Evolutionary conservation across 768 basidiomycete species (phyloP).

Genomic region (Rubroboletus pulcherrimus): DNA sequence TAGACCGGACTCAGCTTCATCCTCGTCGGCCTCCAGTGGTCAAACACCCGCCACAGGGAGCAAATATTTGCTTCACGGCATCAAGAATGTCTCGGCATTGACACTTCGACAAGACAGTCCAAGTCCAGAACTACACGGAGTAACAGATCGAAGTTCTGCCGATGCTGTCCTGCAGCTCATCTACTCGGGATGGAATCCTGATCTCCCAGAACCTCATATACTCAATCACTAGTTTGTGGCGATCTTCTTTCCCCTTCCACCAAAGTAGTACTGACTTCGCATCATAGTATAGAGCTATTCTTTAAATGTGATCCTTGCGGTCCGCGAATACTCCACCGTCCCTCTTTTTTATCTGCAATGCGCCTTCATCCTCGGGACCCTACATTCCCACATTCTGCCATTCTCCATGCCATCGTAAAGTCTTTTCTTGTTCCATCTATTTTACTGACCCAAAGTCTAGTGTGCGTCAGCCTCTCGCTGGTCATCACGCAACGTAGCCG

Average conservation of each 20-base stretch:
- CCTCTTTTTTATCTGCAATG: slow-evolving; percentile 77
- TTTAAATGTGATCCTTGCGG: slow-evolving; percentile 88
- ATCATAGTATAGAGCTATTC: slow-evolving; percentile 73
- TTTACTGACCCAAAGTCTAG: slow-evolving; percentile 34
- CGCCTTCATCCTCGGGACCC: slow-evolving; percentile 75
- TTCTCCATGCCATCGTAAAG: slow-evolving; percentile 86
- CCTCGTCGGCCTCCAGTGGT: slow-evolving; percentile 19
- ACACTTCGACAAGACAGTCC: slow-evolving; percentile 40
- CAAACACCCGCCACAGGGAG: slow-evolving; percentile 7
- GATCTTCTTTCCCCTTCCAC: slow-evolving; percentile 6
- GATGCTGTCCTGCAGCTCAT: slow-evolving; percentile 65
- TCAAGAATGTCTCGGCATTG: slow-evolving; percentile 1
- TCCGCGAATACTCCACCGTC: slow-evolving; percentile 77
- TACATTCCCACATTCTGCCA: slow-evolving; percentile 83
- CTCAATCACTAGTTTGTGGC: slow-evolving; percentile 72
- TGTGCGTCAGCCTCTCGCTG: slow-evolving; percentile 83
- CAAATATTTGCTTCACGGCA: background rate
- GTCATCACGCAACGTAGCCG: slow-evolving; percentile 66
- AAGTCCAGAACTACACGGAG: slow-evolving; percentile 48
- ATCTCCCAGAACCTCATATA: slow-evolving; percentile 71
- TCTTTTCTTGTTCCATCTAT: background rate
- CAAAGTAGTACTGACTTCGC: slow-evolving; percentile 8
- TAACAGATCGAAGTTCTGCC: slow-evolving; percentile 36
- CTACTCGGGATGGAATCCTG: slow-evolving; percentile 80
- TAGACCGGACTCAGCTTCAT: slow-evolving; percentile 20